These are phyloP conservation scores for Euphorbia peplus DNA, from an alignment of 345 rosid species.

Conservation along the genomic window DNA sequence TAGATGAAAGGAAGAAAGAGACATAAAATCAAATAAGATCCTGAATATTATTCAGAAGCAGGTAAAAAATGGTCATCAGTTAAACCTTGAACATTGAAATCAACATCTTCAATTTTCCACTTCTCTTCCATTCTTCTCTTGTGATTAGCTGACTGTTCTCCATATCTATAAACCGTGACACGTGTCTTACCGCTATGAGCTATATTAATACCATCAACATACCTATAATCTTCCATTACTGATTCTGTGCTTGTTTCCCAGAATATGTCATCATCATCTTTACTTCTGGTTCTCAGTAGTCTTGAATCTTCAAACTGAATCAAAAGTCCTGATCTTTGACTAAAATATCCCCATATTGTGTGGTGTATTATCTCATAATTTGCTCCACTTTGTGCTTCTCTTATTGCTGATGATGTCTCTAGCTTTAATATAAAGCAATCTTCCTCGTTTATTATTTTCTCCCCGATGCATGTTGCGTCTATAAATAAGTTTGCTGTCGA, in stretches of 20 bases:
- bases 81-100: conserved; percentile 79
- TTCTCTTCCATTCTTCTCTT: conserved; percentile 71
- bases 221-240: conserved; percentile 68
- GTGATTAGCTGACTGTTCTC: conserved; percentile 84
- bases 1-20: too few relatives aligned
- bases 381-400: conserved; percentile 78
- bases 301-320: conserved; percentile 85
- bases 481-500: conserved; percentile 76
- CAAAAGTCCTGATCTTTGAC: conserved; percentile 79
- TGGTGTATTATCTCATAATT: conserved; percentile 82
- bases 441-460: conserved; percentile 60
- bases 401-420: conserved; percentile 62
- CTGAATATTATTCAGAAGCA: too few relatives aligned
- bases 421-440: conserved; percentile 83
- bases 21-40: too few relatives aligned
- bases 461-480: conserved; percentile 83
- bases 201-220: conserved; percentile 67
- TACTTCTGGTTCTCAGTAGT: conserved; percentile 58
- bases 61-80: conserved; percentile 54
- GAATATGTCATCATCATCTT: conserved; percentile 61
- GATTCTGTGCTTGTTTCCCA: conserved; percentile 94
- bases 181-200: conserved; percentile 73
- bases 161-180: conserved; percentile 66
- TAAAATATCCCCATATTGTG: conserved; percentile 92
- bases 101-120: conserved; percentile 82